Evolutionary conservation across 2,329 filamentous ascomycete species (phyloP).

Genomic region (Pseudogymnoascus sp.): DNA sequence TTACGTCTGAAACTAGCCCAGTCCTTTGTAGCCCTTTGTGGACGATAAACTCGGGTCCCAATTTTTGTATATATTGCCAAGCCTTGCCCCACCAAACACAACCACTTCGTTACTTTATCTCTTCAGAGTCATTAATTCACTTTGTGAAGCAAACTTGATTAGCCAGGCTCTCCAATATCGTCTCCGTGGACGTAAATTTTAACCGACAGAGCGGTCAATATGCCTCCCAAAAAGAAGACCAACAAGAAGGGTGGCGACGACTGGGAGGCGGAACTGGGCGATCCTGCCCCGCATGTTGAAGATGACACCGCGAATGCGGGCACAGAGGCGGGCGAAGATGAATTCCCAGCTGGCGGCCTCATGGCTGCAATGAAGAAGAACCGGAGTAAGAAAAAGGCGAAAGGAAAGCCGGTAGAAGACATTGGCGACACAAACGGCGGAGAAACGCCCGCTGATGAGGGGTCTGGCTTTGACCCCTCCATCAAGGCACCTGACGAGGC

Average conservation of each 20-base stretch:
- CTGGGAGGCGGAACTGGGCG: conserved; percentile 90
- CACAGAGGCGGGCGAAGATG: conserved; percentile 29
- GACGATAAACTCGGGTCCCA: too few relatives aligned
- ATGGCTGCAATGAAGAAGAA: conserved; percentile 76
- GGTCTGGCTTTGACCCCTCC: conserved; percentile 34
- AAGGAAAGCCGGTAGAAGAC: conserved; percentile 66
- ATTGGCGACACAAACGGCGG: conserved; percentile 56
- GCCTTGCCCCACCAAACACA: conserved; percentile 9
- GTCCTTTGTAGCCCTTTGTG: too few relatives aligned
- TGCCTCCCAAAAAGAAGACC: conserved; percentile 94
- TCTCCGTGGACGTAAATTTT: conserved; percentile 4
- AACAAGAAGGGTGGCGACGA: conserved; percentile 79
- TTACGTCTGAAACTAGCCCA: too few relatives aligned
- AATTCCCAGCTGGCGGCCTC: conserved; percentile 50
- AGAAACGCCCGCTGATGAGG: conserved; percentile 37
- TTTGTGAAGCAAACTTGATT: conserved; percentile 3
- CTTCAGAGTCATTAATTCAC: neutral
- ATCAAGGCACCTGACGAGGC: conserved; percentile 74
- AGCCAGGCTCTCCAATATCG: neutral
- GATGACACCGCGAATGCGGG: conserved; percentile 36
- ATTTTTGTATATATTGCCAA: neutral
- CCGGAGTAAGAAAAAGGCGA: conserved; percentile 83
- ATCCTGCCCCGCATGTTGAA: conserved; percentile 50
- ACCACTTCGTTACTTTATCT: conserved; percentile 1
- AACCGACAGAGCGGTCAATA: conserved; percentile 35